Evolutionary conservation across 371 early-diverging fungal species (phyloP).

Genomic region (Mucor circinelloides): DNA sequence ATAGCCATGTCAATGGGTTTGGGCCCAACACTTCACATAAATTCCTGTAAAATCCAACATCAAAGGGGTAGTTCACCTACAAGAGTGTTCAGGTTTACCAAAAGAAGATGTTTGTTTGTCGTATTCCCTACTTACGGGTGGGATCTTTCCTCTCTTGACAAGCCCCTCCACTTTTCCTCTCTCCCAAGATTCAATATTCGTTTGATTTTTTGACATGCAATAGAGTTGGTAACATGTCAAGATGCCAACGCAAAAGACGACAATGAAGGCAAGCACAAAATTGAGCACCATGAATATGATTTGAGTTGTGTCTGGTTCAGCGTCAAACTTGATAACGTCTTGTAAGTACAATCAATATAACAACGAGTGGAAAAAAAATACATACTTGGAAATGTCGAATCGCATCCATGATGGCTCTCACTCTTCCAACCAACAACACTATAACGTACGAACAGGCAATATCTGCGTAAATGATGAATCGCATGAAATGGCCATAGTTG

Average conservation of each 20-base stretch:
- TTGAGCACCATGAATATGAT: constrained; percentile 77
- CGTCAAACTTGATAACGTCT: constrained; percentile 31
- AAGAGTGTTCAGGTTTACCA: constrained; percentile 2
- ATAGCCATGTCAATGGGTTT: constrained; percentile 67
- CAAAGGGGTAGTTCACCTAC: constrained; percentile 62
- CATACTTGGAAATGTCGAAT: constrained; percentile 46
- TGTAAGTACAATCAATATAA: background rate
- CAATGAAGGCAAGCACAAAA: constrained; percentile 70
- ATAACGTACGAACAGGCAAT: constrained; percentile 57
- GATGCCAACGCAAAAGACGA: constrained; percentile 81
- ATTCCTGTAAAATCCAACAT: constrained; percentile 83
- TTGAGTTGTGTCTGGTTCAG: constrained; percentile 65
- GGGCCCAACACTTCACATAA: constrained; percentile 81
- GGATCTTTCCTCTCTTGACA: constrained; percentile 65
- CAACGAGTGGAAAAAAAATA: background rate
- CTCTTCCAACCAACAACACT: constrained; percentile 38
- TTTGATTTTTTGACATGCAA: constrained; percentile 84
- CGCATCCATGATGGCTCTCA: constrained; percentile 36
- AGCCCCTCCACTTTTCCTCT: constrained; percentile 84
- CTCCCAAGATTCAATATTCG: constrained; percentile 90
- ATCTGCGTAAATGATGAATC: constrained; percentile 79
- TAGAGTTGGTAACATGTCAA: constrained; percentile 85
- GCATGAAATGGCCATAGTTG: constrained; percentile 89
- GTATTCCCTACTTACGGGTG: constrained; percentile 39
- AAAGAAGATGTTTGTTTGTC: background rate